Evolutionary conservation across 768 basidiomycete genomes (phyloP), one percentile per base, ranked within the genome.

Genomic region (Boletus subcaerulescens): DNA sequence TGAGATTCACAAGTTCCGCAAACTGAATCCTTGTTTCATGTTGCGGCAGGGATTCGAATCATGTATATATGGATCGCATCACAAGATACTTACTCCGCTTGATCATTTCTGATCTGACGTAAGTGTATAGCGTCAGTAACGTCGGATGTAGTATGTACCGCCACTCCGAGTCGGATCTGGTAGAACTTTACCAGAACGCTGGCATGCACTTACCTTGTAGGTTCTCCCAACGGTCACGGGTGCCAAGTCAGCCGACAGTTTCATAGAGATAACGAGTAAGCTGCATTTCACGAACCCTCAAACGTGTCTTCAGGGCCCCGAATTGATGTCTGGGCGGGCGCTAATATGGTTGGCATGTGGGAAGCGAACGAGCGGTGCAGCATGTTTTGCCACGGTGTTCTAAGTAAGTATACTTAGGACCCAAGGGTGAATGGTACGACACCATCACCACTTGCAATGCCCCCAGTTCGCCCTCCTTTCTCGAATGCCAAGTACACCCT

Each of bases 401-500:
- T 5, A 22, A 22, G 22, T n/a, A n/a, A 22, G 1, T 2, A 14
- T 45, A 22, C 43, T 36, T 53, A 59, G 31, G 18, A 24, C 15
- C 22, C 22, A 3, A 22, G 20, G 26, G 14, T 12, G 17, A 40
- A 9, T 29, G 13, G 22, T 22, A n/a, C 45, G 0, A 20, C 41
- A 11, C 13, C 17, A 26, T 10, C 17, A 26, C 31, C 12, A 31
- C 29, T 29, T 8, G 4, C 35, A 29, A 67, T 67, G 57, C 15
- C 64, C 12, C 60, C 57, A 1, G 45, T 65, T 36, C 10, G n/a
- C 11, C 43, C 46, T 20, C 57, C 63, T 39, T 31, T 59, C 22
- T 14, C 52, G 0, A 4, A 51, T 24, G 12, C n/a, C 55, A 52
- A 48, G 14, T 68, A 68, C 44, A 44, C 50, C 6, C 65, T 71